Conservation (phyloP, 2,329 filamentous ascomycete genomes). For the Alternaria sp. region DNA sequence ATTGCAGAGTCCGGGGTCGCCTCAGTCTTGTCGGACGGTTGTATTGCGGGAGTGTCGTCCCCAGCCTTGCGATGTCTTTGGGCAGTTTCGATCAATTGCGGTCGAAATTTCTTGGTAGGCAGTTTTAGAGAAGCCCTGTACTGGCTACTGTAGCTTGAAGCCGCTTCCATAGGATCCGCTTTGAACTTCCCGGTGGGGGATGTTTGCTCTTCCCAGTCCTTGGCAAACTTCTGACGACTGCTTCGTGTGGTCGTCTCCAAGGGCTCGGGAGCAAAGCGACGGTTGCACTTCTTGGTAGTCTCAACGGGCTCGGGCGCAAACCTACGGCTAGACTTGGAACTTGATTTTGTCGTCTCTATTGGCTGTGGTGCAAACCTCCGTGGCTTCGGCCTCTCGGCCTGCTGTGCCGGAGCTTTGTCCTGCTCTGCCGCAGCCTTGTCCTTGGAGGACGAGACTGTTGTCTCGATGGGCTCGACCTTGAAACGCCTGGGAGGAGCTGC, state of each 20-base stretch:
- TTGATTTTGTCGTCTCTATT: slow-evolving; percentile 41
- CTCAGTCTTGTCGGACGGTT: slow-evolving; percentile 73
- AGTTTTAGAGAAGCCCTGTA: slow-evolving; percentile 26
- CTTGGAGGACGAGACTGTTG: slow-evolving; percentile 56
- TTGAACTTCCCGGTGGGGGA: slow-evolving; percentile 34
- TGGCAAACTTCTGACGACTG: slow-evolving; percentile 36
- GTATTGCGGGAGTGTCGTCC: slow-evolving; percentile 67
- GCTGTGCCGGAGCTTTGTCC: slow-evolving; percentile 70
- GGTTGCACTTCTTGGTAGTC: slow-evolving; percentile 64
- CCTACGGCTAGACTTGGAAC: slow-evolving; percentile 47
- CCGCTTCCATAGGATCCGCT: slow-evolving; percentile 37
- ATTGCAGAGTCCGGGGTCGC: slow-evolving; percentile 60
- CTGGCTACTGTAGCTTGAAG: slow-evolving; percentile 27
- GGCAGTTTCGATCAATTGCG: slow-evolving; percentile 82
- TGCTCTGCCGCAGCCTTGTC: slow-evolving; percentile 69
- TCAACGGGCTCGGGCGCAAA: slow-evolving; percentile 76
- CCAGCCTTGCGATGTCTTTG: slow-evolving; percentile 72
- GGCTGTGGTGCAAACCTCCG: slow-evolving; percentile 46
- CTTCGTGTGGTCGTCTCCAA: slow-evolving; percentile 39
- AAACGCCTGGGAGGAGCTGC: slow-evolving; percentile 43
- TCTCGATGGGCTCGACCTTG: slow-evolving; percentile 48
- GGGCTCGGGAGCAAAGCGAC: slow-evolving; percentile 53
- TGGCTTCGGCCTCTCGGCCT: slow-evolving; percentile 22
- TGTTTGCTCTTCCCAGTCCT: slow-evolving; percentile 34
- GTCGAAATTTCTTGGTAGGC: slow-evolving; percentile 65